phyloP scores from a whole-genome alignment of 352 stramenopile genomes.

The Pythium dissotocum region DNA sequence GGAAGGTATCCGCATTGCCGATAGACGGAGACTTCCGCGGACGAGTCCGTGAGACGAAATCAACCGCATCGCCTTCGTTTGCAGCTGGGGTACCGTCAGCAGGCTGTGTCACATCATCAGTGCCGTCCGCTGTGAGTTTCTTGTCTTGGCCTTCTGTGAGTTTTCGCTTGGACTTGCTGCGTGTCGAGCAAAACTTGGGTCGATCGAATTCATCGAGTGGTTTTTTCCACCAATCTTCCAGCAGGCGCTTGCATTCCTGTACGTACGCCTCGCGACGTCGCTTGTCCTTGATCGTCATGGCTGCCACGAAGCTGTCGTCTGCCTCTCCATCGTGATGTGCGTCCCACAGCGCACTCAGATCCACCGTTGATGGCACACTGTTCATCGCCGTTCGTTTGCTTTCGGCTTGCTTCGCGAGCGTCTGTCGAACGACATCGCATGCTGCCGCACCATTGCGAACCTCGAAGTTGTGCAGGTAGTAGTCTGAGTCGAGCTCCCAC shows the following conservation, averaged over 20 bases:
- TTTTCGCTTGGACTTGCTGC: not conserved
- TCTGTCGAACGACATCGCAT: conserved; percentile 64
- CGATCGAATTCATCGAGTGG: conserved; percentile 76
- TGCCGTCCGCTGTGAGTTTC: not conserved
- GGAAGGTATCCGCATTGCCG: conserved; percentile 67
- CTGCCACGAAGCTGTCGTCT: conserved; percentile 17
- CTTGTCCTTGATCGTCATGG: conserved; percentile 46
- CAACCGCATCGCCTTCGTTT: not conserved
- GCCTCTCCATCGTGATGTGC: conserved; percentile 32
- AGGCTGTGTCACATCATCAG: not conserved
- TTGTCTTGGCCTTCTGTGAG: not conserved
- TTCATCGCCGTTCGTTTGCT: conserved; percentile 57
- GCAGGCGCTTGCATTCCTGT: conserved; percentile 68
- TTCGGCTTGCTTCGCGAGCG: conserved; percentile 62
- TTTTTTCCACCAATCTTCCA: conserved; percentile 88
- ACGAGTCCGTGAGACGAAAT: not conserved
- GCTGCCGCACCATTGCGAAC: conserved; percentile 67
- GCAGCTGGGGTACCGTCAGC: not conserved
- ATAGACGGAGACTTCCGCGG: conserved; percentile 24
- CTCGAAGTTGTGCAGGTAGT: conserved; percentile 91
- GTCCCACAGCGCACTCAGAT: conserved; percentile 26
- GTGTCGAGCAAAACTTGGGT: conserved; percentile 10
- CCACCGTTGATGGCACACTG: conserved; percentile 12
- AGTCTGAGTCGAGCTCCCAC: conserved; percentile 88
- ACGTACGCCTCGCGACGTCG: conserved; percentile 66